Base-by-base conservation (phyloP, 2,329 filamentous ascomycete genomes). In the Pseudopyricularia cyperi region DNA sequence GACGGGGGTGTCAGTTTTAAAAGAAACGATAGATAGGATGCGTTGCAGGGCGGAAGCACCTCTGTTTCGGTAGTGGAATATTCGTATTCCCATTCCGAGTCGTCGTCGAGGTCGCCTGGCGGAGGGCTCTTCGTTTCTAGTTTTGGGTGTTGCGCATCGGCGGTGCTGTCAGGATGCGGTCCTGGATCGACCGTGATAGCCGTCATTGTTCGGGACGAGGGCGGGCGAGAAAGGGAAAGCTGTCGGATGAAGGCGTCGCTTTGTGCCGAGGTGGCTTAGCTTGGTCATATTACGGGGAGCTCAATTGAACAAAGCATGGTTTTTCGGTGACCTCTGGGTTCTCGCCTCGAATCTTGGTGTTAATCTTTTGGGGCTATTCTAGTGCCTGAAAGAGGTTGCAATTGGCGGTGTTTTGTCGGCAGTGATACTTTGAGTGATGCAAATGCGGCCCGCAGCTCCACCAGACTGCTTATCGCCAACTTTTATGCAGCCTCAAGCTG, bases 31-130 rank as follows among this genome's bases (percentile, higher is more conserved):
- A 46, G n/a, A n/a, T 22, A 26, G 3, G 19, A 42, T 37, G 17
- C 15, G 35, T 3, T 4, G 5, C 7, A 3, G n/a, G 14, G 30
- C 51, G 4, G 12, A 5, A 39, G 17, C 54, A 78, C 80, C 70
- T 84, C 80, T 14, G 73, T 81, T 59, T 84, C 79, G 0, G 77
- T 81, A 3, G 68, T 65, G 0, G 80, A 83, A 59, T 84, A 84
- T 57, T 84, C 80, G 57, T 83, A 83, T 59, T 84, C 80, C 78
- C 79, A 84, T 50, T 82, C 79, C 14, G 72, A 73, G 4, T 51
- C 35, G 26, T 26, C 33, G 3, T 50, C 48, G 7, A 28, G 19
- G 5, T 50, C 48, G 14, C 26, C 48, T 4, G 19, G 14, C 4
- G 19, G 39, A 24, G 22, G 39, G 14, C 6, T 24, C 9, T 8